Evolutionary conservation across 331 rosid species (phyloP).

Genomic region (Malus hybrid): DNA sequence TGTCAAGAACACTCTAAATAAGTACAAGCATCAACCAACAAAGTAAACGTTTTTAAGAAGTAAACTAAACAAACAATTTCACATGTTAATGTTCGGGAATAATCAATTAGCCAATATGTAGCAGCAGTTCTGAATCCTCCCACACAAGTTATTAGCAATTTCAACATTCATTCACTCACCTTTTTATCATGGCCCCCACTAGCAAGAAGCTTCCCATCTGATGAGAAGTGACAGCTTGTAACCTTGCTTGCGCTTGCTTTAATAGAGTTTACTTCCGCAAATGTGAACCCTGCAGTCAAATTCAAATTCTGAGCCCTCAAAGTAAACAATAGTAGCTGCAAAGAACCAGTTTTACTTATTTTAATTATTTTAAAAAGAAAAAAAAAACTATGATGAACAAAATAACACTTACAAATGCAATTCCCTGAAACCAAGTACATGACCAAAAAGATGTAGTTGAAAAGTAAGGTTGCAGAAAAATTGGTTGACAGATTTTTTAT

Average conservation of each 20-base stretch:
- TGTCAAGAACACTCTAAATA: slow-evolving; percentile 13
- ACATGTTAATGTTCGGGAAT: background rate
- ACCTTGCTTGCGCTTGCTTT: slow-evolving; percentile 85
- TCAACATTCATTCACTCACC: slow-evolving; percentile 29
- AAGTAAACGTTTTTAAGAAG: background rate
- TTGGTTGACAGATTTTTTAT: background rate
- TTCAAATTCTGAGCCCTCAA: slow-evolving; percentile 7
- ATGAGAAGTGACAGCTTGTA: slow-evolving; percentile 86
- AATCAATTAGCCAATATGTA: background rate
- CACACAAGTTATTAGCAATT: background rate
- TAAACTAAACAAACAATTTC: background rate
- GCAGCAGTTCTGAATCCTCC: background rate
- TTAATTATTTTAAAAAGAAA: background rate
- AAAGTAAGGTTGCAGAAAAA: background rate
- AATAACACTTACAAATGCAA: background rate
- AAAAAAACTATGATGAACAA: background rate
- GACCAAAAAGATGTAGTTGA: background rate
- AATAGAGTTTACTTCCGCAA: slow-evolving; percentile 56
- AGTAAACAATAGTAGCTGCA: background rate
- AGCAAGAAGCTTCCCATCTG: slow-evolving; percentile 92
- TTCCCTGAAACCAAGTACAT: background rate
- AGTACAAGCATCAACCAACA: background rate
- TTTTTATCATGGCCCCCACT: slow-evolving; percentile 97
- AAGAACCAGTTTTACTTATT: background rate
- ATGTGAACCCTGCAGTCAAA: slow-evolving; percentile 69